Conservation (phyloP, 331 rosid species). For the Cydonia oblonga region DNA sequence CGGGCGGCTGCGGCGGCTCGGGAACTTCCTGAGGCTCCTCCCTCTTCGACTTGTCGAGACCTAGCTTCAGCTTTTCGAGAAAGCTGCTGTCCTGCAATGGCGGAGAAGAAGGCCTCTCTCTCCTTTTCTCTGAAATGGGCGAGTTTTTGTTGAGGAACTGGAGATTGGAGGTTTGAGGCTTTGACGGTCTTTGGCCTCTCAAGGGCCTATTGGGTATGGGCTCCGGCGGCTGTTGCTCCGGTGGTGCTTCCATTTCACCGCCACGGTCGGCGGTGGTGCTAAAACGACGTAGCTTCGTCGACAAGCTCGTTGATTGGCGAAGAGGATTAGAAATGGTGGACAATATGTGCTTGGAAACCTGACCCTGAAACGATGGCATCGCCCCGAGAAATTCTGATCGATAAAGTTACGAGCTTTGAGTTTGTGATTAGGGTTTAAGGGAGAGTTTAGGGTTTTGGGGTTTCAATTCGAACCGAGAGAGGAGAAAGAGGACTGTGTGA, state of each 20-base stretch:
- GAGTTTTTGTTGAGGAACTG: constrained; percentile 19
- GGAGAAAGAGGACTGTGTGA: no score
- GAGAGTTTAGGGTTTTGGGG: not conserved
- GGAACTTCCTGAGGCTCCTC: constrained; percentile 9
- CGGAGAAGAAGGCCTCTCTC: constrained; percentile 1
- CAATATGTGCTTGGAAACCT: constrained; percentile 22
- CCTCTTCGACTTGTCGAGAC: constrained; percentile 16
- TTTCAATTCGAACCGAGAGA: not conserved
- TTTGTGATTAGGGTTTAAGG: not conserved
- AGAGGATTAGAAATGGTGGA: constrained; percentile 8
- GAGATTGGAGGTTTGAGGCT: constrained; percentile 13
- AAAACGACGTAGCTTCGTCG: constrained; percentile 24
- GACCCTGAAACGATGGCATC: constrained; percentile 11
- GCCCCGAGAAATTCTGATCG: not conserved
- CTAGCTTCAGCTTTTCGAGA: constrained; percentile 64
- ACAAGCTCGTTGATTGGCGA: constrained; percentile 12
- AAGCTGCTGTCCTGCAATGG: constrained; percentile 37
- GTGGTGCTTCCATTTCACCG: constrained; percentile 3
- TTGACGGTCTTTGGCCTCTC: constrained; percentile 21
- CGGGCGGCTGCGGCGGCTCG: constrained; percentile 26
- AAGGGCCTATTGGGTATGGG: constrained; percentile 30
- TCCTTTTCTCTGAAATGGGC: not conserved
- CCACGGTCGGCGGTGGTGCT: constrained; percentile 26
- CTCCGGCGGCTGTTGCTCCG: constrained; percentile 22
- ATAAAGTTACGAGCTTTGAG: not conserved